phyloP scores from a whole-genome alignment of 2,329 filamentous ascomycete species.

The Pyrenochaeta sp. region DNA sequence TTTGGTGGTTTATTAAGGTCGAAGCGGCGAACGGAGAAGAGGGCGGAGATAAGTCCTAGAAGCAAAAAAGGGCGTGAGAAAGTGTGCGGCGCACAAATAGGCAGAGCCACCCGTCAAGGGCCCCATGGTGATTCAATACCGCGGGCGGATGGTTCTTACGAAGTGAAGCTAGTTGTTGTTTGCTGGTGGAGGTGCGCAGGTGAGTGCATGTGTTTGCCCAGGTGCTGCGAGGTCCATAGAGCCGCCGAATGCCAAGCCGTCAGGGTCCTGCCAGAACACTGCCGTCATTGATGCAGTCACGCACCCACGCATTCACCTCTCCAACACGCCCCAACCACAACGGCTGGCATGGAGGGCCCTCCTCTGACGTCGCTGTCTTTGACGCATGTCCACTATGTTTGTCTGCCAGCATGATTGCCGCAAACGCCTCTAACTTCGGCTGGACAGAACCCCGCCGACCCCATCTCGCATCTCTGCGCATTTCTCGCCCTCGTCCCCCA shows the following conservation, averaged over 20 bases:
- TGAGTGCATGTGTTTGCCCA: no score
- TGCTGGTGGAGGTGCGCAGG: slow-evolving; percentile 2
- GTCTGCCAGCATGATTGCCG: slow-evolving; percentile 30
- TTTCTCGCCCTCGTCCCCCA: slow-evolving; percentile 95
- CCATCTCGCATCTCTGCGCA: slow-evolving; percentile 84
- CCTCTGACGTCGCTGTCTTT: slow-evolving; percentile 88
- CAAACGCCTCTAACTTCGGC: slow-evolving; percentile 21
- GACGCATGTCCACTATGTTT: slow-evolving; percentile 95
- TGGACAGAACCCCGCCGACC: slow-evolving; percentile 84
- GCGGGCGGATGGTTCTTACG: not conserved
- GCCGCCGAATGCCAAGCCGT: slow-evolving; percentile 12
- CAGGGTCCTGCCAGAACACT: slow-evolving; percentile 8
- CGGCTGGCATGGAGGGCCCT: slow-evolving; percentile 54
- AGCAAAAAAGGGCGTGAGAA: slow-evolving; percentile 26
- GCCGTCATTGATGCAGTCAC: slow-evolving; percentile 22
- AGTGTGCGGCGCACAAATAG: slow-evolving; percentile 17
- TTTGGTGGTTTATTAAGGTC: no score
- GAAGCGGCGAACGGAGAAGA: slow-evolving; percentile 12
- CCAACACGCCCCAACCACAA: no score
- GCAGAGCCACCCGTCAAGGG: slow-evolving; percentile 15
- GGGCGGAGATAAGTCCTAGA: slow-evolving; percentile 15
- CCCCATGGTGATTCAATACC: slow-evolving; percentile 22
- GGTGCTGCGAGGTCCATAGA: no score
- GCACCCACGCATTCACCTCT: slow-evolving; percentile 1
- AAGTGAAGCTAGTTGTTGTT: not conserved